Evolutionary conservation across 305 asterid species (phyloP).

Genomic region (Rubia tinctorum): DNA sequence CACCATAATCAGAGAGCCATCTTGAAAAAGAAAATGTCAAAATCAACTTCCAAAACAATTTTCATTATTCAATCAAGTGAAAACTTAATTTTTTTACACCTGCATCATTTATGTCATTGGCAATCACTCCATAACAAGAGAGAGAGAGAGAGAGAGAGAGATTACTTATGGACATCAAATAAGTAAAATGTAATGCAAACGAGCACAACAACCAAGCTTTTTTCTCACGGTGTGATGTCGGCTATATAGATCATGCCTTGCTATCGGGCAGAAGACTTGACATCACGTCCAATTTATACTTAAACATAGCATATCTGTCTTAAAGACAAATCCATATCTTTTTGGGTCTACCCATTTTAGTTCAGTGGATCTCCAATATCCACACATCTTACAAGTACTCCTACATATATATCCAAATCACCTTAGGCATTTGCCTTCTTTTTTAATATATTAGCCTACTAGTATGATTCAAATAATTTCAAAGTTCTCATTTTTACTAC

Average conservation of each 20-base stretch:
- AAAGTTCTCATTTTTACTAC: not conserved
- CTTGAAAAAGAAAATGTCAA: not conserved
- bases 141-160: not conserved
- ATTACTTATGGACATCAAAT: not conserved
- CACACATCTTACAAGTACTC: not conserved
- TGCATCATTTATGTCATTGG: not conserved
- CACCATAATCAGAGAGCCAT: not conserved
- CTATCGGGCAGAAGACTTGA: not conserved
- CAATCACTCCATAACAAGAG: not conserved
- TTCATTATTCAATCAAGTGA: not conserved
- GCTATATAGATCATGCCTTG: not conserved
- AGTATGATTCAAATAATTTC: not conserved
- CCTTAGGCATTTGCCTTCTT: not conserved
- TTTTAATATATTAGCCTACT: not conserved
- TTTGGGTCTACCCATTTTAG: not conserved
- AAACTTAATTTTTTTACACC: not conserved
- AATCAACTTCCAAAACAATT: not conserved
- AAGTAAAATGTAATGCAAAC: not conserved
- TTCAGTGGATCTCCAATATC: not conserved
- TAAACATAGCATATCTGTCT: not conserved
- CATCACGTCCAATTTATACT: not conserved
- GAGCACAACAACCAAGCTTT: not conserved
- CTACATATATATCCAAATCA: not conserved
- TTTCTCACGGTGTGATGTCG: not conserved
- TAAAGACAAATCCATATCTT: not conserved